phyloP scores from a whole-genome alignment of 768 basidiomycete species.

The Suillus brevipes region DNA sequence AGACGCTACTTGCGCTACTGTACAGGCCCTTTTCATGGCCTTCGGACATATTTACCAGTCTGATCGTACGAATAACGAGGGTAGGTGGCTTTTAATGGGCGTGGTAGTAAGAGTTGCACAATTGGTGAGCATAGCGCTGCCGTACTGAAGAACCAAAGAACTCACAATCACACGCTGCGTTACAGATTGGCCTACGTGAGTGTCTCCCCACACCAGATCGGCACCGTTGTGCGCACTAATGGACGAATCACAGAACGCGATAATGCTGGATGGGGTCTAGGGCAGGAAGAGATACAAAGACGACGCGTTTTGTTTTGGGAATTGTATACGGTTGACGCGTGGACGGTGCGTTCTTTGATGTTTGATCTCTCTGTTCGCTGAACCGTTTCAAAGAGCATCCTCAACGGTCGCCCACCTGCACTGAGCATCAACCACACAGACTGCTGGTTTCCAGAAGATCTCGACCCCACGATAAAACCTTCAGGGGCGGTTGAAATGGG shows the following conservation, averaged over 20 bases:
- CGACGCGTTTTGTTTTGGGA: conserved; percentile 55
- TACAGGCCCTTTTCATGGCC: conserved; percentile 49
- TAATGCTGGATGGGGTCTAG: conserved; percentile 48
- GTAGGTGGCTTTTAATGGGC: conserved; percentile 51
- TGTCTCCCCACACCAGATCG: not conserved
- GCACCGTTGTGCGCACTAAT: not conserved
- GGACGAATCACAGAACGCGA: conserved; percentile 46
- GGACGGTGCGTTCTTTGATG: conserved; percentile 39
- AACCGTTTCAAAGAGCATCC: conserved; percentile 38
- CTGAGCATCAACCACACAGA: conserved; percentile 49
- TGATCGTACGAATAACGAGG: conserved; percentile 44
- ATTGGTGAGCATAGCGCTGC: conserved; percentile 36
- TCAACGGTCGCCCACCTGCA: conserved; percentile 51
- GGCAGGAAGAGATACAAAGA: conserved; percentile 45
- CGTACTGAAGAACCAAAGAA: conserved; percentile 1
- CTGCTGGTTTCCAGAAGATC: conserved; percentile 52
- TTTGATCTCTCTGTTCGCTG: not conserved
- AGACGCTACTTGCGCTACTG: conserved; percentile 47
- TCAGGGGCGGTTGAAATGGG: conserved; percentile 40
- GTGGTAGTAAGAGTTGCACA: conserved; percentile 43
- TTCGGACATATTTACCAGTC: conserved; percentile 43
- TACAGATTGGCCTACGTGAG: conserved; percentile 55
- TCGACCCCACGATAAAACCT: conserved; percentile 31
- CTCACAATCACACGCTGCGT: conserved; percentile 10
- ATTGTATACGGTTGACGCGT: conserved; percentile 49